Percentiles rank a stretch among this genome's conserved stretches.
These are phyloP conservation scores for Raphanus sativus DNA, from an alignment of 345 rosid species.

Conservation along the genomic window DNA sequence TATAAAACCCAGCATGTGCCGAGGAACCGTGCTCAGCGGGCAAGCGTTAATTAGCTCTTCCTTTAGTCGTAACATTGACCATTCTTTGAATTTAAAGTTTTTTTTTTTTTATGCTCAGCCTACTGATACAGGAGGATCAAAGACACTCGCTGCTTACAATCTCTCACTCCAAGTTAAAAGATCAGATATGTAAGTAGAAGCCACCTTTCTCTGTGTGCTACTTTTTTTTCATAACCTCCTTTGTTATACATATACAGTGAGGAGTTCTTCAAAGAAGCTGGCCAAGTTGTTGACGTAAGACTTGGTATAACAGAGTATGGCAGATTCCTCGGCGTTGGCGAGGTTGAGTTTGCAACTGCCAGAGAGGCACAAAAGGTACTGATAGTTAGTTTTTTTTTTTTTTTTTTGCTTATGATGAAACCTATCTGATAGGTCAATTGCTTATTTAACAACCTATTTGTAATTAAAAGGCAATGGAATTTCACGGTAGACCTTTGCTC, in stretches of 20 bases:
- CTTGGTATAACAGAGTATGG: background rate
- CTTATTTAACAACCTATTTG: background rate
- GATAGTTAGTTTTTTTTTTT: background rate
- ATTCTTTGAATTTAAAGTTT: background rate
- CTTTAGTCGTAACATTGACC: background rate
- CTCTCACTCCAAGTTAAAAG: background rate
- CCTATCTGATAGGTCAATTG: background rate
- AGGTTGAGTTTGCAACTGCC: background rate
- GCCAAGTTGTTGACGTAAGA: background rate
- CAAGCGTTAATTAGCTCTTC: slow-evolving; percentile 10
- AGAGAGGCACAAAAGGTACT: background rate
- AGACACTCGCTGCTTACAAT: background rate
- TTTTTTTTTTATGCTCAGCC: background rate
- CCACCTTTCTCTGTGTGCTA: background rate
- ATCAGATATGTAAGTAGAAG: background rate
- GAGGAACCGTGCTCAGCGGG: slow-evolving; percentile 30
- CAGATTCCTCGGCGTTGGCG: background rate
- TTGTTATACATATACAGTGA: background rate
- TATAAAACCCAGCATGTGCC: slow-evolving; percentile 45
- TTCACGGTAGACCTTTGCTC: background rate
- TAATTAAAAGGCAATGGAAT: background rate
- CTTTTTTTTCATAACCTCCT: background rate
- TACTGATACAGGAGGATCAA: background rate
- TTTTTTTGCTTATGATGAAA: no score
- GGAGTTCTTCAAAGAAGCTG: background rate